These are phyloP conservation scores for Macrophomina tecta DNA, from an alignment of 2,329 filamentous ascomycete species.

Conservation along the genomic window DNA sequence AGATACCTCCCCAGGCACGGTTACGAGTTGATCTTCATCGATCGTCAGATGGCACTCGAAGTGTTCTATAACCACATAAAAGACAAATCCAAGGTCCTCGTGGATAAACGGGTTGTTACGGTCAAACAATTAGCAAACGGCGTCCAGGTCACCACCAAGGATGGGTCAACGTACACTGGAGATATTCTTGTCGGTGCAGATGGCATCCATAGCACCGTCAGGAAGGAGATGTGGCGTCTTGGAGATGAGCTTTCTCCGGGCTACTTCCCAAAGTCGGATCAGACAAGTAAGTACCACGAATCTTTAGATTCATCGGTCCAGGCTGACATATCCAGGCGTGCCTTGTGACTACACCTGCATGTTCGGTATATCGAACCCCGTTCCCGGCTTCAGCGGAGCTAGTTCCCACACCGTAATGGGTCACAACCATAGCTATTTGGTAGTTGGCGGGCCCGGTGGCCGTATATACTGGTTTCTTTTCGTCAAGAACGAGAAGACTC, in stretches of 20 bases:
- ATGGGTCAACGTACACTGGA: slow-evolving; percentile 15
- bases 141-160: slow-evolving; percentile 12
- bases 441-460: slow-evolving; percentile 31
- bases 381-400: not conserved
- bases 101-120: not conserved
- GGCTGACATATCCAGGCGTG: not conserved
- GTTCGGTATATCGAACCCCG: slow-evolving; percentile 7
- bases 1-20: not conserved
- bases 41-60: slow-evolving; percentile 27
- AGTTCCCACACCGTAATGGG: slow-evolving; percentile 27
- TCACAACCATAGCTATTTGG: slow-evolving; percentile 30
- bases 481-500: slow-evolving; percentile 35
- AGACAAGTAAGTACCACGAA: not conserved
- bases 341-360: slow-evolving; percentile 19
- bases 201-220: slow-evolving; percentile 20
- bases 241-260: slow-evolving; percentile 26
- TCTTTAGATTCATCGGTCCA: not conserved
- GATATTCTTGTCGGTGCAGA: slow-evolving; percentile 27
- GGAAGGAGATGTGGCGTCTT: slow-evolving; percentile 28
- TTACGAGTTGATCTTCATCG: slow-evolving; percentile 17
- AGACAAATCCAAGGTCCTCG: slow-evolving; percentile 4
- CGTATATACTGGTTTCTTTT: slow-evolving; percentile 36
- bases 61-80: slow-evolving; percentile 33
- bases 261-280: slow-evolving; percentile 4
- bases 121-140: not conserved